Evolutionary conservation across 2,329 filamentous ascomycete genomes (phyloP).

Genomic region (Annulohypoxylon truncatum): DNA sequence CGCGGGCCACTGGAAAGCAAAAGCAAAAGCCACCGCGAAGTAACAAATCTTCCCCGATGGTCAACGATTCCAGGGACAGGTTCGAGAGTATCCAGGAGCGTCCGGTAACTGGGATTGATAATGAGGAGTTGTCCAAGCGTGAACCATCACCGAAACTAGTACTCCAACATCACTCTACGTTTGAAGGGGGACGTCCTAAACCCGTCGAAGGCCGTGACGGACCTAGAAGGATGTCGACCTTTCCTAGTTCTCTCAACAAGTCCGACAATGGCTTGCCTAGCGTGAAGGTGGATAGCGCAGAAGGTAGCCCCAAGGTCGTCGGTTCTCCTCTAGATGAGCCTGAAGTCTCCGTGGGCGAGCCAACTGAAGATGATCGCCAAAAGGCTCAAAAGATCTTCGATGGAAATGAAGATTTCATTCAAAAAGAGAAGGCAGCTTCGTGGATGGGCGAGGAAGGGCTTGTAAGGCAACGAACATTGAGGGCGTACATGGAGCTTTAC

Average conservation of each 20-base stretch:
- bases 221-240: conserved; percentile 53
- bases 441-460: conserved; percentile 85
- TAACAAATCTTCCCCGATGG: conserved; percentile 29
- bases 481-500: conserved; percentile 92
- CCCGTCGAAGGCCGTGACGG: conserved; percentile 53
- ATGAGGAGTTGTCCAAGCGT: conserved; percentile 27
- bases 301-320: conserved; percentile 53
- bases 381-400: conserved; percentile 87
- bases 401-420: conserved; percentile 83
- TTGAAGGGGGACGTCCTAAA: conserved; percentile 34
- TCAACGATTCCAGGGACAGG: conserved; percentile 7
- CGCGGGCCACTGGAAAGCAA: background rate
- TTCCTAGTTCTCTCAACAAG: conserved; percentile 58
- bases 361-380: conserved; percentile 76
- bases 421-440: conserved; percentile 82
- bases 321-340: conserved; percentile 66
- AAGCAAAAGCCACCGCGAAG: conserved; percentile 28
- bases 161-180: conserved; percentile 38
- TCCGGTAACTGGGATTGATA: background rate
- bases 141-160: conserved; percentile 36
- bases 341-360: conserved; percentile 67
- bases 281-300: conserved; percentile 61
- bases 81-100: conserved; percentile 23
- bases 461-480: conserved; percentile 67
- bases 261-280: conserved; percentile 62